Conservation (phyloP, 257 asterid species). For the Scutellaria barbata region DNA sequence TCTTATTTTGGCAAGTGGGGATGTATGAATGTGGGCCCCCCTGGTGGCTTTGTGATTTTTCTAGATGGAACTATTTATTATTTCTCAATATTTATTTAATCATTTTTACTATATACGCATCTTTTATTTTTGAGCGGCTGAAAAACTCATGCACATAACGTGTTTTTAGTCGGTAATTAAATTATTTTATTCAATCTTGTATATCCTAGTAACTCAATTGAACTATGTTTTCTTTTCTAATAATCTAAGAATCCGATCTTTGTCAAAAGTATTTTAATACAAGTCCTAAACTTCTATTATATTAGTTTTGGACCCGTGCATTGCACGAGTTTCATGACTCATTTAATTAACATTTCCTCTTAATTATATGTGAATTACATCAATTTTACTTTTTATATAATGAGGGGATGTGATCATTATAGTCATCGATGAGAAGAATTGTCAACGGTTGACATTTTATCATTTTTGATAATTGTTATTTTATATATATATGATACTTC, state of each 20-base stretch:
- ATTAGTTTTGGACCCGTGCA: too few species aligned
- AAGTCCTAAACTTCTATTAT: too few species aligned
- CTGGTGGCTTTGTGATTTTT: not conserved
- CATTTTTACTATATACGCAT: not conserved
- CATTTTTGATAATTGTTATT: too few species aligned
- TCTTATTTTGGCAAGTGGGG: conserved; percentile 23
- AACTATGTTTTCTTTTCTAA: not conserved
- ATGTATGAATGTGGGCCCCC: not conserved
- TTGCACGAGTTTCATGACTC: too few species aligned
- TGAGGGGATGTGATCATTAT: too few species aligned
- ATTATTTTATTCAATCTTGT: not conserved
- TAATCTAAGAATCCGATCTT: not conserved
- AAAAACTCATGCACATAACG: not conserved
- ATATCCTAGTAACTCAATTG: not conserved
- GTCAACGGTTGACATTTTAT: too few species aligned
- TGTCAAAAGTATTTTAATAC: too few species aligned
- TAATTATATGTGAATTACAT: too few species aligned
- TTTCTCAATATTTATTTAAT: not conserved
- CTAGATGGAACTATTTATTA: not conserved
- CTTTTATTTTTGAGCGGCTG: not conserved
- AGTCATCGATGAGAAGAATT: too few species aligned
- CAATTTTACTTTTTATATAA: too few species aligned
- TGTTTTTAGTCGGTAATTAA: not conserved
- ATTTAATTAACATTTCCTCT: too few species aligned
- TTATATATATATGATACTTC: too few species aligned